Evolutionary conservation across 805 yeast species (phyloP), one percentile per base, ranked within the genome.

Genomic region (Suhomyces prunicola): DNA sequence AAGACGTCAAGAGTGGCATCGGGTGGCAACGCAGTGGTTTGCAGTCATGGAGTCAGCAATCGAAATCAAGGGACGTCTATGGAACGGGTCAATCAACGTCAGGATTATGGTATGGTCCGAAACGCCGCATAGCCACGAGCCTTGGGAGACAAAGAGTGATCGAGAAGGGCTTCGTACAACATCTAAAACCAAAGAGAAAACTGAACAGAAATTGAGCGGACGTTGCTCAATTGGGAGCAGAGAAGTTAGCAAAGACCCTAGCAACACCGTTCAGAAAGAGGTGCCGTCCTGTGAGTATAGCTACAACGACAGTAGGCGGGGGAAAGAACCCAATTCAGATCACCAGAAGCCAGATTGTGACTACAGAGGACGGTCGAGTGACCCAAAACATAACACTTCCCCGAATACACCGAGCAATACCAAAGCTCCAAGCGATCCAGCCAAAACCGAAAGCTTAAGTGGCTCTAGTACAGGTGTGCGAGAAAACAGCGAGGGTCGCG

Each of bases 1-100:
- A 33, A 31, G 17, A 33, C 36, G 36, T 33, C 36, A 33, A 33
- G 5, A 33, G 36, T 5, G 17, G 36, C 36, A 33, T 33, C n/a
- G 36, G n/a, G 15, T 33, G 36, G 36, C 36, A 33, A 33, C 36
- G 36, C 36, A 33, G 17, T n/a, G 36, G 36, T 33, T 33, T 33
- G 36, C 44, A 19, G 44, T 40, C 47, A 44, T 44, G 50, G 35
- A 29, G 10, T 19, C 42, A 39, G 29, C 50, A 39, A n/a, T 44
- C 6, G 47, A 27, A 10, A 56, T 80, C 56, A 65, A 76, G 54
- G 64, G 69, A 33, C 59, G 66, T 39, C 61, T 83, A 10, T 85
- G 89, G 89, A 67, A 73, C 40, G 89, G 88, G 2, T 57, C 75
- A 6, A 59, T 85, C 5, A 80, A 82, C 53, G 66, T 81, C 61